Evolutionary conservation across 345 rosid genomes (phyloP).

Genomic region (Lumnitzera racemosa): DNA sequence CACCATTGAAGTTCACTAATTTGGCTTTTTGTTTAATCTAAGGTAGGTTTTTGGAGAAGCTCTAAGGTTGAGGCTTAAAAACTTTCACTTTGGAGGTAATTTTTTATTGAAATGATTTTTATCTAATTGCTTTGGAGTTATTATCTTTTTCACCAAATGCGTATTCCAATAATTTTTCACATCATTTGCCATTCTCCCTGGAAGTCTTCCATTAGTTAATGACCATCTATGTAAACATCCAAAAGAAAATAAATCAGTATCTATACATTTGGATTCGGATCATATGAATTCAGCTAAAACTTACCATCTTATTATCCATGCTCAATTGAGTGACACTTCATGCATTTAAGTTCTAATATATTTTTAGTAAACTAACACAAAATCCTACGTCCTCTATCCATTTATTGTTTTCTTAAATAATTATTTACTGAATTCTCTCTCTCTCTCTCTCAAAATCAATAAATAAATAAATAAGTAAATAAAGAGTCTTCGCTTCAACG

Average conservation of each 20-base stretch:
- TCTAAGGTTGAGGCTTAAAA: constrained; percentile 1
- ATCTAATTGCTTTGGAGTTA: neutral
- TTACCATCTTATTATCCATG: too few species aligned
- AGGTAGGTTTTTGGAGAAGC: constrained; percentile 4
- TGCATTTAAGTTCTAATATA: too few species aligned
- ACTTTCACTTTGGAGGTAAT: constrained; percentile 1
- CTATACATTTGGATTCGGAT: too few species aligned
- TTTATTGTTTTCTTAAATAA: too few species aligned
- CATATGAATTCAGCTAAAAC: too few species aligned
- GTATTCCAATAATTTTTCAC: constrained; percentile 25
- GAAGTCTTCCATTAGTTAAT: constrained; percentile 22
- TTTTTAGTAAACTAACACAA: too few species aligned
- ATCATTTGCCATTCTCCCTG: constrained; percentile 25
- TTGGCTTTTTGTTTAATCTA: neutral
- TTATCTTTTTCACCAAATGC: neutral
- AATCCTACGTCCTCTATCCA: too few species aligned
- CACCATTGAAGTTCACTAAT: neutral
- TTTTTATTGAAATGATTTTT: neutral
- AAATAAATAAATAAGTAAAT: too few species aligned
- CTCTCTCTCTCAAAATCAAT: too few species aligned
- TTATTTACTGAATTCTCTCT: too few species aligned
- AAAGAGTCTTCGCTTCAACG: too few species aligned
- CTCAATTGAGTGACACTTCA: too few species aligned
- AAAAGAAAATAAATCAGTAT: neutral
- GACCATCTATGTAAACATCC: constrained; percentile 20